phyloP scores from a whole-genome alignment of 345 rosid genomes.

The Salix caprea region DNA sequence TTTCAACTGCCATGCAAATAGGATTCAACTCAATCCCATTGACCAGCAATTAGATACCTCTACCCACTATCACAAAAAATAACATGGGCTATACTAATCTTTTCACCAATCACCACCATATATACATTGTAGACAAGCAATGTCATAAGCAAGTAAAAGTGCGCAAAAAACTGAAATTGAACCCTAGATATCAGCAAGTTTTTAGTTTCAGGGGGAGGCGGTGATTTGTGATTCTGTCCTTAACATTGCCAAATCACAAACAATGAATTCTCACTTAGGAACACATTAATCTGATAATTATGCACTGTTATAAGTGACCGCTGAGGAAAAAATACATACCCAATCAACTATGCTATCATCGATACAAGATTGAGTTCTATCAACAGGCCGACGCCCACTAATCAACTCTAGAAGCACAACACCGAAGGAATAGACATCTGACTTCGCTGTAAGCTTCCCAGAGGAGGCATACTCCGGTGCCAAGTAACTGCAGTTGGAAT shows the following conservation, averaged over 20 bases:
- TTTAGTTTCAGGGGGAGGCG: neutral
- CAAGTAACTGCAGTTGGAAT: slow-evolving; percentile 21
- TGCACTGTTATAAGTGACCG: neutral
- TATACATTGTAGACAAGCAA: neutral
- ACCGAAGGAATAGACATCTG: slow-evolving; percentile 33
- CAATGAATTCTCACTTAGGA: neutral
- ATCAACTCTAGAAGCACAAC: slow-evolving; percentile 33
- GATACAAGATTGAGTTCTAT: slow-evolving; percentile 14
- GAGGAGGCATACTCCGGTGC: slow-evolving; percentile 34
- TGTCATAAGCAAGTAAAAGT: neutral
- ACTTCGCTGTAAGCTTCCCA: slow-evolving; percentile 30
- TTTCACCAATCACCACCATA: neutral
- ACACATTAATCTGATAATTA: neutral
- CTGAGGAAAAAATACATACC: slow-evolving; percentile 15
- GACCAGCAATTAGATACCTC: neutral
- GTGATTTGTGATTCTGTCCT: neutral
- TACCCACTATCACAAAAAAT: neutral
- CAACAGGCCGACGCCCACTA: slow-evolving; percentile 25
- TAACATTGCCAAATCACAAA: neutral
- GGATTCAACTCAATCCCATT: neutral
- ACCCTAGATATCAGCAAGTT: neutral
- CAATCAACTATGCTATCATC: slow-evolving; percentile 27
- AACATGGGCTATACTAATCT: neutral
- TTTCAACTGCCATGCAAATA: neutral
- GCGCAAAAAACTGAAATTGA: neutral